Base-by-base conservation (phyloP, 2,329 filamentous ascomycete species). In the Aspergillus eucalypticola region DNA sequence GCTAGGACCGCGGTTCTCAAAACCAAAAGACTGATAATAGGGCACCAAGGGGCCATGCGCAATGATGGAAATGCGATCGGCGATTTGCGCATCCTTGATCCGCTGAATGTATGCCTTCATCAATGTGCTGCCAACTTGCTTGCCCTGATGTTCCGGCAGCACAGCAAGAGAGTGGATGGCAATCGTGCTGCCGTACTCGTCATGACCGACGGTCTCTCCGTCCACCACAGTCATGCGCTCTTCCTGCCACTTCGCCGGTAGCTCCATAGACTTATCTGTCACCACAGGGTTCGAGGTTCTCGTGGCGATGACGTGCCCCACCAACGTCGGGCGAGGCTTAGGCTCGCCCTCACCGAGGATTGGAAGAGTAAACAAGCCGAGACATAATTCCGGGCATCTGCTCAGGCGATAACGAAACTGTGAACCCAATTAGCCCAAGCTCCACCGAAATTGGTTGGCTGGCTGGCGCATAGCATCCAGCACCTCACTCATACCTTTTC, bases 151-250 rank as follows among this genome's bases (percentile, higher is more conserved):
- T 60, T 88, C 85, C 0, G 91, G 91, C 57, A 90, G 82, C 5
- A 96, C 88, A 17, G 90, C 91, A 5, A 97, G 82, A 0, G 90
- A 94, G 76, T 97, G 93, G 53, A 96, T 78, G 58, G 87, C 91
- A 58, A 96, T 83, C 0, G 91, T 96, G 46, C 86, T 79, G 41
- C 92, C 92, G 15, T 81, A 79, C 60, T 91, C 86, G 67, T 90
- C 85, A 75, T 96, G 91, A 32, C 91, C 91, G 8, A 86, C 70
- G 1, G 75, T 71, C 38, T 83, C 60, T 35, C 67, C 79, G 50
- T 76, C 73, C 55, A 79, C 76, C 55, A 75, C 64, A 10, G 71
- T 73, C 60, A 72, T 70, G 59, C 76, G 77, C 52, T 75, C 70
- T 8, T 81, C 79, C 61, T 82, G 79, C 88, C 90, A 94, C 71